Conservation (phyloP, 768 basidiomycete species). For the Hebeloma cylindrosporum region DNA sequence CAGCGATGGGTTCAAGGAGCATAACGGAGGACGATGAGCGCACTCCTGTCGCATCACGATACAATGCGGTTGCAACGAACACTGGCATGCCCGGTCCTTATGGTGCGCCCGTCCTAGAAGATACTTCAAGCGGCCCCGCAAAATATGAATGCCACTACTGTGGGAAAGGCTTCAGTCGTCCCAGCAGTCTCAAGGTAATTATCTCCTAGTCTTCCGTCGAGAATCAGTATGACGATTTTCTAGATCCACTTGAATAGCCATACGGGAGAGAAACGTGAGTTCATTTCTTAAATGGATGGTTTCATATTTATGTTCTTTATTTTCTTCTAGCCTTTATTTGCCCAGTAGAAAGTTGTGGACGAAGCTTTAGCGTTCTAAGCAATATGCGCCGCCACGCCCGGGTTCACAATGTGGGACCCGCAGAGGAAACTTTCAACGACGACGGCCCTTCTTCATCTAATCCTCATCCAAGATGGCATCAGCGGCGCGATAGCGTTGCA, state of each 20-base stretch:
- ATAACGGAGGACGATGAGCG: conserved; percentile 35
- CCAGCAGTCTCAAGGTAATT: conserved; percentile 76
- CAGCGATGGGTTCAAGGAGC: conserved; percentile 20
- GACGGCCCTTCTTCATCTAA: conserved; percentile 6
- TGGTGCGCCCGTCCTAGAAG: conserved; percentile 9
- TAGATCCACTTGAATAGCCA: conserved; percentile 86
- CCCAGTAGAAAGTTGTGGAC: conserved; percentile 71
- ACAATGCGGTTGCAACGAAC: conserved; percentile 2
- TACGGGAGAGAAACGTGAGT: conserved; percentile 82
- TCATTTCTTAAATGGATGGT: conserved; percentile 15
- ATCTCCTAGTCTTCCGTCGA: background rate
- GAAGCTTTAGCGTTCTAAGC: conserved; percentile 83
- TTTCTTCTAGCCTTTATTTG: conserved; percentile 72
- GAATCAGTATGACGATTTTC: conserved; percentile 1
- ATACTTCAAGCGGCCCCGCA: conserved; percentile 26
- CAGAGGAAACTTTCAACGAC: conserved; percentile 7
- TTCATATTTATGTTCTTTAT: conserved; percentile 1
- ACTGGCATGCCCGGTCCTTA: conserved; percentile 6
- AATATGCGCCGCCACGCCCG: conserved; percentile 88
- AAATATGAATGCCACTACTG: conserved; percentile 81
- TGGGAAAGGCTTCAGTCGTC: conserved; percentile 78
- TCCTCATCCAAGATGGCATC: conserved; percentile 27
- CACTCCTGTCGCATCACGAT: conserved; percentile 28
- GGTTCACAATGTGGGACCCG: conserved; percentile 45
- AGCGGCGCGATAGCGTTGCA: conserved; percentile 38